phyloP scores from a whole-genome alignment of 1,284 basidiomycete species.

The Ceraceosorus bombacis region DNA sequence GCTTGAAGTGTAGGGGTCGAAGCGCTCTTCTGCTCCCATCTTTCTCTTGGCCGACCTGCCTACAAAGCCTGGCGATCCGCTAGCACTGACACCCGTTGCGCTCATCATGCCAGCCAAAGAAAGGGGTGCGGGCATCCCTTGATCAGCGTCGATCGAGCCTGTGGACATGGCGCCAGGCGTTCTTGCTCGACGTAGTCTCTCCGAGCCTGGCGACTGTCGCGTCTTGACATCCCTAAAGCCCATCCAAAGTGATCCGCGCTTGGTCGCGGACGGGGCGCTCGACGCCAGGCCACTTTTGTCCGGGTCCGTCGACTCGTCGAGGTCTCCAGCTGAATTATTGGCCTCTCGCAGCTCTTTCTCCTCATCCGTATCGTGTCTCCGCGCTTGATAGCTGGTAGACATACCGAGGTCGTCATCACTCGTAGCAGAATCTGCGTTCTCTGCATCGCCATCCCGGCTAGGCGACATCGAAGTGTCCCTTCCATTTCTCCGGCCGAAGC shows the following conservation, averaged over 20 bases:
- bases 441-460: too few species aligned
- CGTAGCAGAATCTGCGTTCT: too few species aligned
- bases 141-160: not conserved
- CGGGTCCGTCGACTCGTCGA: too few species aligned
- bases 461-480: too few species aligned
- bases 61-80: constrained; percentile 7
- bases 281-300: too few species aligned
- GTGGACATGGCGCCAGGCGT: not conserved
- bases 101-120: not conserved
- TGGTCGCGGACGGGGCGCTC: not conserved
- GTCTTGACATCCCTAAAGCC: constrained; percentile 6
- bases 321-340: too few species aligned
- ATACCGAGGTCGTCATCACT: too few species aligned
- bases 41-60: constrained; percentile 6
- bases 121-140: not conserved
- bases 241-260: constrained; percentile 7
- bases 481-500: not conserved
- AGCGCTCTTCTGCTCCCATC: constrained; percentile 7
- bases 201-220: constrained; percentile 1
- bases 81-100: not conserved
- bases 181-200: not conserved
- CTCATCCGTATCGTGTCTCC: too few species aligned
- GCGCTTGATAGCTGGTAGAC: too few species aligned
- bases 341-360: too few species aligned
- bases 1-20: constrained; percentile 9